Base-by-base conservation (phyloP, 352 stramenopile genomes). In the Albugo candida region DNA sequence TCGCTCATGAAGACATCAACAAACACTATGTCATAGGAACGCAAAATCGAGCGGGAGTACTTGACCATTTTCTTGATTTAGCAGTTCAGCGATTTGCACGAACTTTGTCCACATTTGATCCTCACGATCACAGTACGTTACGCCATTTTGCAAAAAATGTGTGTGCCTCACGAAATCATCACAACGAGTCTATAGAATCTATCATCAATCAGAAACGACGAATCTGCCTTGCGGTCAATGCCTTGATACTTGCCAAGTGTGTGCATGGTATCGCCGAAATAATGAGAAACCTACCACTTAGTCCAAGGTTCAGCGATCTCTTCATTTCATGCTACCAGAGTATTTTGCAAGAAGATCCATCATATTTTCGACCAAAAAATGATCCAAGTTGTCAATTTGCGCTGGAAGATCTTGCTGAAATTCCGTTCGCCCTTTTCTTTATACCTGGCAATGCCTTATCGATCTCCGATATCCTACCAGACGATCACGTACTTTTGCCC, bases 201-300 rank as follows among this genome's bases (percentile, higher is more conserved):
- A 61, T 72, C 12, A 58, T 65, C 8, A 60, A 81, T 46, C 86
- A 89, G 65, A 89, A 89, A 47, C 76, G 81, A 48, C 85, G 85
- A 50, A 74, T 89, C 5, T 52, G 47, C 6, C 81, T 71, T 37
- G 76, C 71, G 0, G 44, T 89, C 0, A 56, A 60, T 20, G 67
- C 71, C 0, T 72, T 89, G 19, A 10, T 79, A 0, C 51, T 65
- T 6, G 83, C 61, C 1, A 68, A 83, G 45, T 86, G 85, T 35
- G 55, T 41, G 1, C 68, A 84, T 37, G 71, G 69, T 0, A 81
- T 92, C 36, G 75, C 69, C n/a, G 71, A 83, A 55, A 69, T 94
- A 14, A 53, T 94, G 44, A 79, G 77, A 52, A 73, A 75, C n/a
- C 42, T 94, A 0, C 81, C 81, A 0, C 61, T 59, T 8, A 75